These are phyloP conservation scores for Penicillium canescens DNA, from an alignment of 495 filamentous ascomycete species.

Conservation along the genomic window DNA sequence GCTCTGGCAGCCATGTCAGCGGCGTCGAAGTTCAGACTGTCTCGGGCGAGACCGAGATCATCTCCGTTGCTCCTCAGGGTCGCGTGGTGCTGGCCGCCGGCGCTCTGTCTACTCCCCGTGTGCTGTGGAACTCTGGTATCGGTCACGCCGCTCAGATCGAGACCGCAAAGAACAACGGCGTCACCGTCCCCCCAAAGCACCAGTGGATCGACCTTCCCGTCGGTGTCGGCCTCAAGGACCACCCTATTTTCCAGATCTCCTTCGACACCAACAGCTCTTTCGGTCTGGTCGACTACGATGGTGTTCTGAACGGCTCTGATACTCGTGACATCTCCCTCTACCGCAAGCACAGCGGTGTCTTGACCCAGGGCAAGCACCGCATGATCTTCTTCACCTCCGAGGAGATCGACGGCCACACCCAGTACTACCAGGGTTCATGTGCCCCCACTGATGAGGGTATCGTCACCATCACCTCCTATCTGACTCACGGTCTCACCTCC, in stretches of 20 bases:
- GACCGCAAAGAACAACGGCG: slow-evolving; percentile 49
- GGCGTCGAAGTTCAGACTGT: slow-evolving; percentile 68
- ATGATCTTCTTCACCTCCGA: slow-evolving; percentile 37
- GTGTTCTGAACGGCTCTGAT: slow-evolving; percentile 53
- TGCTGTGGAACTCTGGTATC: slow-evolving; percentile 68
- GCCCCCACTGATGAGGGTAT: slow-evolving; percentile 23
- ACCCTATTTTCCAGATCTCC: slow-evolving; percentile 70
- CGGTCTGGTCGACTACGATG: slow-evolving; percentile 64
- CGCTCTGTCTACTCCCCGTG: slow-evolving; percentile 71
- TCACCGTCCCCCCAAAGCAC: slow-evolving; percentile 53
- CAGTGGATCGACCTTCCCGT: slow-evolving; percentile 75
- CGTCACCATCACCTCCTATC: slow-evolving; percentile 36
- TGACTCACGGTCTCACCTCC: slow-evolving; percentile 46
- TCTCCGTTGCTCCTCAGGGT: slow-evolving; percentile 60
- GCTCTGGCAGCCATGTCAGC: slow-evolving; percentile 59
- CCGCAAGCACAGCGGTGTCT: slow-evolving; percentile 56
- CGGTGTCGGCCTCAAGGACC: slow-evolving; percentile 72
- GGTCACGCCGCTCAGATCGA: slow-evolving; percentile 63
- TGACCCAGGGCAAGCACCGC: slow-evolving; percentile 68
- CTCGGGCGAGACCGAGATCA: slow-evolving; percentile 57
- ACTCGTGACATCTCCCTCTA: slow-evolving; percentile 46
- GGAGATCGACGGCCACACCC: slow-evolving; percentile 22
- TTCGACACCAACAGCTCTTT: slow-evolving; percentile 60
- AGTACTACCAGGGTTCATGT: slow-evolving; percentile 35
- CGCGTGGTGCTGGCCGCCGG: slow-evolving; percentile 70